These are phyloP conservation scores for Penicillium angulare DNA, from an alignment of 495 filamentous ascomycete genomes.

Conservation along the genomic window DNA sequence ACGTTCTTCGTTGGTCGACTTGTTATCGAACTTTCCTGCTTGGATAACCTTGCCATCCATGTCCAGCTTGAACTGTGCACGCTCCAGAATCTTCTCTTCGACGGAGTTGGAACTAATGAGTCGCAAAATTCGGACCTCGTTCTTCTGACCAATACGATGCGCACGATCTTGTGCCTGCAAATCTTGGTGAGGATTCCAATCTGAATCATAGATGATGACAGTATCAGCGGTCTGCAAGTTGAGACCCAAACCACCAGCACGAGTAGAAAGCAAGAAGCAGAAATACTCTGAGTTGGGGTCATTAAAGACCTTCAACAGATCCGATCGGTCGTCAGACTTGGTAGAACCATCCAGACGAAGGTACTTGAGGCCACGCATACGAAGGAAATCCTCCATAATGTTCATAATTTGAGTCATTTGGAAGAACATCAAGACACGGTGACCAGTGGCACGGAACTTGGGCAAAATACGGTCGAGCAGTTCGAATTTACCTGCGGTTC, in stretches of 20 bases:
- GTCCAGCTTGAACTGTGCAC: constrained; percentile 95
- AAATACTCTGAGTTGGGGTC: constrained; percentile 87
- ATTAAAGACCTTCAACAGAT: constrained; percentile 86
- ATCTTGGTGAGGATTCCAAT: constrained; percentile 99
- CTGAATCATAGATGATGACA: constrained; percentile 98
- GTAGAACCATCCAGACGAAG: constrained; percentile 93
- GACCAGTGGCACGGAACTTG: constrained; percentile 84
- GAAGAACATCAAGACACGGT: constrained; percentile 99
- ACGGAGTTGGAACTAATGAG: constrained; percentile 96
- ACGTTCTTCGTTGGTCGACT: constrained; percentile 96
- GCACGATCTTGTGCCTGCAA: constrained; percentile 98
- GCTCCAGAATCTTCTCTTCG: constrained; percentile 97
- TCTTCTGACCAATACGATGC: constrained; percentile 99
- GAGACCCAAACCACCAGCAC: constrained; percentile 94
- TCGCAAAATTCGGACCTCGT: constrained; percentile 93
- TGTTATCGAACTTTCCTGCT: constrained; percentile 98
- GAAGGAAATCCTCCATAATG: constrained; percentile 98
- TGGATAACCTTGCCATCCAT: constrained; percentile 99
- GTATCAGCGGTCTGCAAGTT: constrained; percentile 98
- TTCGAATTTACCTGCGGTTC: constrained; percentile 96
- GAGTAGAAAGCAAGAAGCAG: constrained; percentile 97
- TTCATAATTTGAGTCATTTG: constrained; percentile 99
- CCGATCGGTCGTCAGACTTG: constrained; percentile 95
- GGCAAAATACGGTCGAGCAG: constrained; percentile 88
- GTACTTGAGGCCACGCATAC: constrained; percentile 76